phyloP scores from a whole-genome alignment of 2,329 filamentous ascomycete species.

The Sarocladium kiliense region DNA sequence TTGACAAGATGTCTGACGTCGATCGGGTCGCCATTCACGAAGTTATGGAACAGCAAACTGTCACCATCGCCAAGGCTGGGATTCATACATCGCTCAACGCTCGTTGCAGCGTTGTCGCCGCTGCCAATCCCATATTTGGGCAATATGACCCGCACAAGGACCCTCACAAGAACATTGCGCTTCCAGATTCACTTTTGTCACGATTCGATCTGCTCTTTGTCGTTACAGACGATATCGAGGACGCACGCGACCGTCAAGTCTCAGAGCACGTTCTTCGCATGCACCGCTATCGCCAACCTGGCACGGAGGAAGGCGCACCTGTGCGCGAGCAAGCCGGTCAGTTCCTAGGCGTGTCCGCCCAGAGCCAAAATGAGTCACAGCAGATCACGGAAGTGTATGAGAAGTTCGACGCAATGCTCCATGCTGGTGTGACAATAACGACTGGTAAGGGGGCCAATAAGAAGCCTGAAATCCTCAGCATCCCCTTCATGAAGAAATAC shows the following conservation, averaged over 20 bases:
- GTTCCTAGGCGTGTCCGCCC: conserved; percentile 79
- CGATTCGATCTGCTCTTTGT: conserved; percentile 98
- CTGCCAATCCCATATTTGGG: conserved; percentile 95
- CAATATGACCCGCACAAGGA: conserved; percentile 99
- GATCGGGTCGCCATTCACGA: conserved; percentile 98
- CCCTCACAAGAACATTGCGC: conserved; percentile 95
- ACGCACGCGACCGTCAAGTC: conserved; percentile 81
- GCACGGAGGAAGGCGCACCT: conserved; percentile 88
- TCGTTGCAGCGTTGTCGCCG: conserved; percentile 91
- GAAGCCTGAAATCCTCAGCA: conserved; percentile 83
- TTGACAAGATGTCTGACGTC: conserved; percentile 99
- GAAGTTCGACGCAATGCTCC: conserved; percentile 94
- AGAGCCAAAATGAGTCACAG: conserved; percentile 68
- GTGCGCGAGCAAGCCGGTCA: conserved; percentile 85
- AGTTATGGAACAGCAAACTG: conserved; percentile 99
- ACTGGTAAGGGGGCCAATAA: conserved; percentile 68
- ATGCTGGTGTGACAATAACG: conserved; percentile 79
- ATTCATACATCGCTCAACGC: conserved; percentile 98
- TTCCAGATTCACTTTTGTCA: conserved; percentile 91
- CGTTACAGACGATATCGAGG: conserved; percentile 97
- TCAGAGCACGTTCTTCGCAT: conserved; percentile 97
- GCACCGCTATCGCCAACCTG: conserved; percentile 90
- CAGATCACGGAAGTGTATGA: conserved; percentile 85
- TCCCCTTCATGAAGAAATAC: conserved; percentile 99
- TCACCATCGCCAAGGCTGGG: conserved; percentile 96